Evolutionary conservation across 371 early-diverging fungal genomes (phyloP).

Genomic region (Rhizopus arrhizus): DNA sequence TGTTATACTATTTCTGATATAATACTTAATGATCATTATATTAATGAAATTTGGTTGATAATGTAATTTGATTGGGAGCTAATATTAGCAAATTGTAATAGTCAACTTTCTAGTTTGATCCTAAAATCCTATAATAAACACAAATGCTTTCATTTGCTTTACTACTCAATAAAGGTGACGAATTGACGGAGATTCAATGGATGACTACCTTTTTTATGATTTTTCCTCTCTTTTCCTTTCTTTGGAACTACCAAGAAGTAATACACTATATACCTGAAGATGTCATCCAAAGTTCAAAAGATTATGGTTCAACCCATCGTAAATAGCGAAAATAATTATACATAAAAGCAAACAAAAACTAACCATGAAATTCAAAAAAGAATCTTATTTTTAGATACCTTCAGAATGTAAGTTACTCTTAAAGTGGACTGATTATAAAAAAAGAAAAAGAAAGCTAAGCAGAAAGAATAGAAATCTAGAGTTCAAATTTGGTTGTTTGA

Average conservation of each 20-base stretch:
- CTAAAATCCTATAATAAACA: too few relatives aligned
- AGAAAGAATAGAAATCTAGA: conserved; percentile 70
- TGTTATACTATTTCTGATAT: too few relatives aligned
- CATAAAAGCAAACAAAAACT: background rate
- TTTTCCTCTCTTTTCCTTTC: conserved; percentile 10
- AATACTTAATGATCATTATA: too few relatives aligned
- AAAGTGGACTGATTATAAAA: too few relatives aligned
- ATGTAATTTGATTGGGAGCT: too few relatives aligned
- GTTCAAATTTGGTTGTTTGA: conserved; percentile 95
- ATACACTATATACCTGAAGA: conserved; percentile 25
- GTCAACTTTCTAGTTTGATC: too few relatives aligned
- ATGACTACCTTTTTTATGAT: conserved; percentile 15
- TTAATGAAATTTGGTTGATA: too few relatives aligned
- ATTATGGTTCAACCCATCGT: conserved; percentile 97
- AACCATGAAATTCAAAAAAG: conserved; percentile 35
- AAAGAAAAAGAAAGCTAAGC: background rate
- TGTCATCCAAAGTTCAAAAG: conserved; percentile 89
- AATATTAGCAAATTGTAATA: too few relatives aligned
- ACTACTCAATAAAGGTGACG: background rate
- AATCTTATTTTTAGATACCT: conserved; percentile 94
- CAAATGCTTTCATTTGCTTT: too few relatives aligned
- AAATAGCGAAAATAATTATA: conserved; percentile 32
- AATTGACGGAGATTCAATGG: conserved; percentile 1
- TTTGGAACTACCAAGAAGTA: conserved; percentile 3
- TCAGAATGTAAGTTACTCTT: conserved; percentile 60